Conservation (phyloP, 495 filamentous ascomycete species). For the Penicillium argentinense region DNA sequence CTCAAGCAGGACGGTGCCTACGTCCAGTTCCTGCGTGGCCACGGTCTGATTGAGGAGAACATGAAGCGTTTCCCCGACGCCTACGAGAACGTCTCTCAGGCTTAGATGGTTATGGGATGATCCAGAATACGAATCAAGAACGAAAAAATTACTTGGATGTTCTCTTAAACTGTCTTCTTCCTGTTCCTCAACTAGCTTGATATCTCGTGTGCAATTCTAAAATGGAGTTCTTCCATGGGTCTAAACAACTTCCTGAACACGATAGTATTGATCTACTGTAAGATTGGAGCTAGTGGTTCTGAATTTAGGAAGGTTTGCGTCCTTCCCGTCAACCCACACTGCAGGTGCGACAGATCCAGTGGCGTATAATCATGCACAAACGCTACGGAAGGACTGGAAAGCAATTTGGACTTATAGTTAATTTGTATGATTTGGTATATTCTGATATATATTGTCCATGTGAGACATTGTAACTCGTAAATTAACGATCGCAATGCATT, state of each 20-base stretch:
- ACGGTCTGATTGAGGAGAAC: constrained; percentile 82
- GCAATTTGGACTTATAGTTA: too few species aligned
- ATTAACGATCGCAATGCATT: too few species aligned
- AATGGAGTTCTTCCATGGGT: constrained; percentile 34
- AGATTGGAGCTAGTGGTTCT: too few species aligned
- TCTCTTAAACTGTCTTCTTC: constrained; percentile 22
- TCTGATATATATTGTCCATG: too few species aligned
- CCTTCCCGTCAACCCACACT: too few species aligned
- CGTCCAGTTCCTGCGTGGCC: constrained; percentile 94
- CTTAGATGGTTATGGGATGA: constrained; percentile 41
- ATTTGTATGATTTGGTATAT: too few species aligned
- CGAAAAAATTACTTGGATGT: constrained; percentile 30
- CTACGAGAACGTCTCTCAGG: constrained; percentile 58
- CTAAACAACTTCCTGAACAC: not conserved
- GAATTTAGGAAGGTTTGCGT: constrained; percentile 1
- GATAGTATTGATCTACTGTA: too few species aligned
- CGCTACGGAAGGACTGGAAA: too few species aligned
- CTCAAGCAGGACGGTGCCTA: constrained; percentile 97
- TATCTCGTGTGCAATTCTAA: constrained; percentile 28
- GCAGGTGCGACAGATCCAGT: too few species aligned
- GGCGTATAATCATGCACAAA: too few species aligned
- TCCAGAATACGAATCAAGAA: constrained; percentile 30
- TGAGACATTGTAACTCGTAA: too few species aligned
- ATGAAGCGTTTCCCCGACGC: constrained; percentile 90
- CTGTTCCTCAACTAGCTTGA: constrained; percentile 24